Evolutionary conservation across 2,329 filamentous ascomycete genomes (phyloP).

Genomic region (Aureobasidium musti): DNA sequence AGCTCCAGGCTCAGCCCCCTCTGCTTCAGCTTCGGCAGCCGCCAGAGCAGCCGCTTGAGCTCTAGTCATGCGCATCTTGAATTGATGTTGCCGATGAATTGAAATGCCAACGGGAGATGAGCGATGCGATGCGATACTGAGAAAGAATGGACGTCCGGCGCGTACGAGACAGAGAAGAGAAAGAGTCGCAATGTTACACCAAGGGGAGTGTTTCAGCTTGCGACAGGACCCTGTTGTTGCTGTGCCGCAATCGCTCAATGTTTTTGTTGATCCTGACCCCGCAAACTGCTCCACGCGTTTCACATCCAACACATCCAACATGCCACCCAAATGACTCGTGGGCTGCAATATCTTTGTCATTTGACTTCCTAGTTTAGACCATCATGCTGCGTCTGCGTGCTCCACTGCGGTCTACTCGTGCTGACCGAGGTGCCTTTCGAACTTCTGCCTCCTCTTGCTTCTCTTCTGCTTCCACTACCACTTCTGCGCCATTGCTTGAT

Average conservation of each 20-base stretch:
- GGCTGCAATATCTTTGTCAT: background rate
- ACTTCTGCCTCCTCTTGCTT: constrained; percentile 31
- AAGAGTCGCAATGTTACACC: background rate
- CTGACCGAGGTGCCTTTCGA: constrained; percentile 39
- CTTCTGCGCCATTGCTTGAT: constrained; percentile 12
- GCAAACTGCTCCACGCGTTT: background rate
- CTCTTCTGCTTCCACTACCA: background rate
- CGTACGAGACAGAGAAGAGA: background rate
- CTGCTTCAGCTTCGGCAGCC: background rate
- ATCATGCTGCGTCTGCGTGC: constrained; percentile 41
- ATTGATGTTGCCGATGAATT: background rate
- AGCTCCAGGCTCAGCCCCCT: background rate
- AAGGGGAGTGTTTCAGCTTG: constrained; percentile 5
- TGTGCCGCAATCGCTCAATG: background rate
- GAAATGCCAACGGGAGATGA: background rate
- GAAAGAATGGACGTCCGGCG: constrained; percentile 1
- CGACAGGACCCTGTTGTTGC: background rate
- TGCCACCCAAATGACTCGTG: constrained; percentile 1
- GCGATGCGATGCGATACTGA: background rate
- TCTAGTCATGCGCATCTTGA: constrained; percentile 48
- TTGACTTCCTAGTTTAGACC: constrained; percentile 29
- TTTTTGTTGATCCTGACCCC: constrained; percentile 13
- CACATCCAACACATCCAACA: background rate
- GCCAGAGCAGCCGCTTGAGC: constrained; percentile 46
- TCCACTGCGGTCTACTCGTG: constrained; percentile 35